Conservation (phyloP, 345 rosid species). For the Eutrema japonicum region DNA sequence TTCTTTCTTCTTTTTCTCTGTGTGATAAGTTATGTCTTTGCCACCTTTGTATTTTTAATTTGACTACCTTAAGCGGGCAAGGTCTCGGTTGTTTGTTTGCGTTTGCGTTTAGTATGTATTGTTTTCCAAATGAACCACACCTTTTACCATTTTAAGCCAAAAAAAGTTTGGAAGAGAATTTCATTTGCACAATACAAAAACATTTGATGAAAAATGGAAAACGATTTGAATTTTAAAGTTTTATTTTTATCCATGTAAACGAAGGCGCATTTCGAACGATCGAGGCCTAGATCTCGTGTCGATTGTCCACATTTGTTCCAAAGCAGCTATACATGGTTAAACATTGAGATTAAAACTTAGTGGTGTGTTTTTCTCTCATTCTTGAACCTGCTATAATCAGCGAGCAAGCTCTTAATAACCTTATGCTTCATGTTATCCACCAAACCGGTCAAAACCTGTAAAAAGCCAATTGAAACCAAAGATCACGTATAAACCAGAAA, state of each 20-base stretch:
- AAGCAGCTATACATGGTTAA: too few relatives aligned
- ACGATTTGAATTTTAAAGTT: too few relatives aligned
- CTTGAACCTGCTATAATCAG: conserved; percentile 75
- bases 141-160: too few relatives aligned
- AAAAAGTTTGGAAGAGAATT: too few relatives aligned
- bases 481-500: neutral
- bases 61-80: neutral
- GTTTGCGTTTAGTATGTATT: neutral
- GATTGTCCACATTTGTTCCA: too few relatives aligned
- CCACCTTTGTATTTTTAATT: neutral
- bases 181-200: too few relatives aligned
- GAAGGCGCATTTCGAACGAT: too few relatives aligned
- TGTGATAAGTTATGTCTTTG: conserved; percentile 33
- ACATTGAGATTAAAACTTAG: neutral
- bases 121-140: too few relatives aligned
- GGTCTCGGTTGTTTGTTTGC: neutral
- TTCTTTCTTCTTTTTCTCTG: conserved; percentile 27
- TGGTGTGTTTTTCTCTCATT: conserved; percentile 43
- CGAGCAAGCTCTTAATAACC: conserved; percentile 71
- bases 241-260: too few relatives aligned
- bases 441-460: conserved; percentile 61
- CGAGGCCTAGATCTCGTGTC: too few relatives aligned
- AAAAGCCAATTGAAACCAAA: neutral
- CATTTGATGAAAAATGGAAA: too few relatives aligned
- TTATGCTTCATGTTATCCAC: conserved; percentile 75